Evolutionary conservation across 768 basidiomycete species (phyloP).

Genomic region (Trametes villosa): DNA sequence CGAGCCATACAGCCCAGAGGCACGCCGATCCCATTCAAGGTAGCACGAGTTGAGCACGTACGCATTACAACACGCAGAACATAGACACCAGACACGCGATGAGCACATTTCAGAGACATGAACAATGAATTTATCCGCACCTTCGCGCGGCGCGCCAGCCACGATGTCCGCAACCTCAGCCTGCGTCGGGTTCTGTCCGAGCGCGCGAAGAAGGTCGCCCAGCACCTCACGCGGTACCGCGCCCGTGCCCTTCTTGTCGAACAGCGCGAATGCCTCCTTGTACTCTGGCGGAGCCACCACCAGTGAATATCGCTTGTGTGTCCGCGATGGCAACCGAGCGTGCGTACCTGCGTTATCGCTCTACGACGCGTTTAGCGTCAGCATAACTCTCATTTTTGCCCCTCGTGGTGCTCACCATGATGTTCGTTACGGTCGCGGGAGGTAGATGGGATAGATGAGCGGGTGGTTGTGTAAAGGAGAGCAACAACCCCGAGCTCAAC

Average conservation of each 20-base stretch:
- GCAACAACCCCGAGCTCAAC: not conserved
- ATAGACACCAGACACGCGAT: not conserved
- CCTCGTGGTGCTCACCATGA: constrained; percentile 8
- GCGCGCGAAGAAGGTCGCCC: constrained; percentile 89
- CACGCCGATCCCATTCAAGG: not conserved
- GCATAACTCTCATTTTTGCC: no score
- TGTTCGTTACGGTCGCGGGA: not conserved
- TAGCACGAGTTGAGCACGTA: not conserved
- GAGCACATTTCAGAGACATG: no score
- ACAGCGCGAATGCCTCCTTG: constrained; percentile 96
- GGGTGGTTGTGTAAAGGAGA: constrained; percentile 5
- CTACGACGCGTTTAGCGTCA: constrained; percentile 25
- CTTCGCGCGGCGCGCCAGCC: constrained; percentile 71
- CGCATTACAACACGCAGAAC: not conserved
- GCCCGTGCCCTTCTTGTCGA: constrained; percentile 95
- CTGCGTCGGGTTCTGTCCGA: constrained; percentile 99
- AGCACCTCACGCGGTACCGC: constrained; percentile 85
- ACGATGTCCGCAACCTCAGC: constrained; percentile 92
- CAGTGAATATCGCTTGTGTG: not conserved
- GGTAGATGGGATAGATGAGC: constrained; percentile 1
- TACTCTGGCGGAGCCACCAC: constrained; percentile 64
- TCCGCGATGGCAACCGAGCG: constrained; percentile 1
- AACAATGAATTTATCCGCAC: constrained; percentile 42
- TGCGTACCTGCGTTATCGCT: constrained; percentile 57
- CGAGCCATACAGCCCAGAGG: not conserved